Evolutionary conservation across 768 basidiomycete genomes (phyloP), one percentile per base, ranked within the genome.

Genomic region (Psilocybe tampanensis): DNA sequence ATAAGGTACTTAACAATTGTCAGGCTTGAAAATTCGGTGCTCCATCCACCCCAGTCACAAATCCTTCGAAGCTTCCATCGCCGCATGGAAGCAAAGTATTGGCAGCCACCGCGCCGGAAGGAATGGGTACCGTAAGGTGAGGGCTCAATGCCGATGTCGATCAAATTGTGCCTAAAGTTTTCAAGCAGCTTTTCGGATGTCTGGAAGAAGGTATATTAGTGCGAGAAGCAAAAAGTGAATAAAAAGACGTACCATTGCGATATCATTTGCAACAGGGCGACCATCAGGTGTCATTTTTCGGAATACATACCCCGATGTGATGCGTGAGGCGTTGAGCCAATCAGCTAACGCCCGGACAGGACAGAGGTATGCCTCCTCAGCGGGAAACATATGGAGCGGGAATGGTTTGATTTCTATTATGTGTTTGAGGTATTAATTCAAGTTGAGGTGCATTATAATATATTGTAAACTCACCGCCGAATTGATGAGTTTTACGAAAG

Each of bases 31-130:
- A 75, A 75, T 34, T 79, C 72, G 3, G 64, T 70, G 49, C 70
- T 74, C 78, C 79, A 80, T 2, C 78, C 80, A 36, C 75, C 79
- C 77, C 79, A 80, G n/a, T 74, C 72, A 52, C 78, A 81, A 21
- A 81, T 75, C 3, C 60, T 56, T 0, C 71, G 55, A 0, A 79
- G 56, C 0, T 65, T 60, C 77, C 77, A 79, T 0, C 71, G 67
- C 1, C 64, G 55, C 8, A 65, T 56, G 6, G 65, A 56, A 5
- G 68, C 58, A n/a, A 79, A 21, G 29, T 29, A 29, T 29, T 29
- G 29, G 9, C 29, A 29, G 4, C 29, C 29, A 29, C 29, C 29
- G 9, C 70, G 67, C 6, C 70, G 68, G 63, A 80, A 77, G 0
- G 77, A 74, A 60, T 77, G 76, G 1, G 74, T 77, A 8, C 77